Evolutionary conservation across 192 early-diverging fungal genomes (phyloP), one percentile per base, ranked within the genome.

Genomic region (Dimargaris xerosporica): DNA sequence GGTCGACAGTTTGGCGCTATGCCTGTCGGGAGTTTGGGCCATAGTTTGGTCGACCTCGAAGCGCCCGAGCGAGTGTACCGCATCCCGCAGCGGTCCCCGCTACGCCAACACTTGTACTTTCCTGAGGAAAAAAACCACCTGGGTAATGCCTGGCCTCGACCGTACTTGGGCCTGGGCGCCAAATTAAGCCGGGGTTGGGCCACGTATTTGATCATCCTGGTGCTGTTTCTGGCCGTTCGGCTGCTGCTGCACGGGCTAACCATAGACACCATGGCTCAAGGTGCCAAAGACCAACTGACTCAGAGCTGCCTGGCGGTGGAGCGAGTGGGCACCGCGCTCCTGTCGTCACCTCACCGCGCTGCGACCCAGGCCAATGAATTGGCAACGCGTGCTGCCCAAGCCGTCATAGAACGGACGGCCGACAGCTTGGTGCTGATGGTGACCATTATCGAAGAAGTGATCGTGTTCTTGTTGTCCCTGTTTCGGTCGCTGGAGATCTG

Each of bases 151-250:
- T 42, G 42, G 16, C 42, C 42, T 17, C 43, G 19, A 7, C 58
- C 58, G 0, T 60, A 60, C 42, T 7, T 60, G 58, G 58, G 58
- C 39, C 58, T 60, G 15, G 42, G 42, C n/a, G 58, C 58, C 58
- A 41, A 44, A n/a, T 21, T 60, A 23, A 60, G 58, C 43, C 58
- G 58, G 39, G 58, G 34, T 11, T 60, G 58, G 58, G 58, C 58
- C 13, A 60, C 58, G 34, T 60, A 60, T 17, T 41, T 60, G 5
- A 43, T 60, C 19, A 44, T 60, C n/a, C n/a, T 60, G 42, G 31
- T 60, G 19, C 41, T 60, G 5, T 60, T 19, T n/a, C 23, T 44
- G 28, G 31, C 58, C 15, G 41, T 60, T n/a, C 34, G 58, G 16
- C 43, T 60, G 43, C 19, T 44, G 23, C 43, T 60, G 7, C 58